Percentiles rank a stretch among this genome's conserved stretches.
These are phyloP conservation scores for Trichomonascaceae sp. DNA, from an alignment of 1,139 yeast genomes.

Conservation along the genomic window DNA sequence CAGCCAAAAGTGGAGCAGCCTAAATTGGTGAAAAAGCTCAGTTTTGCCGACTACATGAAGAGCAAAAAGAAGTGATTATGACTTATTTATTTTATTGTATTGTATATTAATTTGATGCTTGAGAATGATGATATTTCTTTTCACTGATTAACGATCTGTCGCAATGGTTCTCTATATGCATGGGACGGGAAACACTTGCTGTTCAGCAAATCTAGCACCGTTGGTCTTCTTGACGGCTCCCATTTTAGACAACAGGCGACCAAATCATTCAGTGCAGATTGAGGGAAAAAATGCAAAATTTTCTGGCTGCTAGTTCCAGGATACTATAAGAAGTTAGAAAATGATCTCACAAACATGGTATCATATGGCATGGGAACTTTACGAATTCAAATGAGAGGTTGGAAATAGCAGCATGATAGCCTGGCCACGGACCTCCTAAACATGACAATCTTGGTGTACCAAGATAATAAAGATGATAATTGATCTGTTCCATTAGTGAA, in stretches of 20 bases:
- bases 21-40: conserved; percentile 53
- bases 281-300: not conserved
- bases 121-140: not conserved
- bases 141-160: not conserved
- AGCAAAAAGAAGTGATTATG: conserved; percentile 37
- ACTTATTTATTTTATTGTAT: conserved; percentile 9
- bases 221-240: conserved; percentile 58
- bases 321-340: not conserved
- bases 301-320: not conserved
- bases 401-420: conserved; percentile 11
- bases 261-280: conserved; percentile 5
- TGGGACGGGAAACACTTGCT: conserved; percentile 49
- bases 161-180: not conserved
- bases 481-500: conserved; percentile 65
- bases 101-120: conserved; percentile 3
- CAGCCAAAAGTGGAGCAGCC: conserved; percentile 4
- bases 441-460: conserved; percentile 42
- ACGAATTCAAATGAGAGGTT: conserved; percentile 8
- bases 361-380: not conserved
- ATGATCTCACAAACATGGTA: not conserved
- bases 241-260: conserved; percentile 31
- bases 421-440: conserved; percentile 27
- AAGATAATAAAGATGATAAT: conserved; percentile 53
- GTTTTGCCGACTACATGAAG: conserved; percentile 78
- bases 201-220: conserved; percentile 59